Base-by-base conservation (phyloP, 2,329 filamentous ascomycete species). In the Aphanocladium album region DNA sequence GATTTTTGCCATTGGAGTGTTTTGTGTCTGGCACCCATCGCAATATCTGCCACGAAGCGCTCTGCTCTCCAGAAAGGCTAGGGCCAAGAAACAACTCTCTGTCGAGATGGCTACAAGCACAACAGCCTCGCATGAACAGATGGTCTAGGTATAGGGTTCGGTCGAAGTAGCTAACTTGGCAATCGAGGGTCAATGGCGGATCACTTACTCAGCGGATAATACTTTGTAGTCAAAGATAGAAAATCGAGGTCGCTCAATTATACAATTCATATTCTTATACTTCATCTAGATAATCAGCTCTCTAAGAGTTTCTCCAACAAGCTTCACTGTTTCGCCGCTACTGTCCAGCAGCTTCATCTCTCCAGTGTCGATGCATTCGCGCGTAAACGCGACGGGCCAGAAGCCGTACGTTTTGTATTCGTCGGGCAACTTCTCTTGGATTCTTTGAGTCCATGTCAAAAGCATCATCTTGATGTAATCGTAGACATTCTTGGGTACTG, bases 1-100 rank as follows among this genome's bases (percentile, higher is more conserved):
- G 71, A 62, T 78, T 3, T 67, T 75, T 0, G 80, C 81, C 6
- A 73, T 84, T 37, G 67, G 74, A 1, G 72, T 80, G 1, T 80
- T 84, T 62, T 79, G 77, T 5, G 65, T 80, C 41, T 83, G 76
- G 67, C 79, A 83, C 63, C 81, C 81, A 0, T 71, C 72, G 8
- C 70, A 67, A 12, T 77, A 74, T 60, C 67, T 81, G 5, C 68
- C 71, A 3, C 62, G 55, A 2, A 55, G 43, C 21, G 41, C 46
- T 5, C 37, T 60, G 16, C 58, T 57, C 8, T 52, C 45, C 17
- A 62, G 35, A 2, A 52, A 53, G 45, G 51, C 37, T 8, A 45
- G 27, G 14, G 46, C 46, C 12, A 53, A 46, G 45, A 27, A 46
- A 14, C 57, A 59, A 14, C 19, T 17, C 39, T 52, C 39, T 5